These are phyloP conservation scores for Rubroboletus satanas DNA, from an alignment of 768 basidiomycete genomes.

Conservation along the genomic window DNA sequence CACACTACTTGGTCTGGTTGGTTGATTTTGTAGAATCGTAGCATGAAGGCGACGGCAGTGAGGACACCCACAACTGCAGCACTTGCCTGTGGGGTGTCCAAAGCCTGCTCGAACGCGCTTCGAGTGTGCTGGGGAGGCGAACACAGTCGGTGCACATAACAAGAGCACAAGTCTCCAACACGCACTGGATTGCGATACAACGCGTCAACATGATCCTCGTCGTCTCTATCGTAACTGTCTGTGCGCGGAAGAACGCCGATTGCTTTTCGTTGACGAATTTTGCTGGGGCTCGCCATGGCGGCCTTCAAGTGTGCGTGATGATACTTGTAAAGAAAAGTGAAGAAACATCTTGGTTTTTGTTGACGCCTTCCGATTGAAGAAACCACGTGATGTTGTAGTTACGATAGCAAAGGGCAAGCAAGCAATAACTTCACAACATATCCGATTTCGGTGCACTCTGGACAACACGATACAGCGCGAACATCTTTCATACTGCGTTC, in stretches of 20 bases:
- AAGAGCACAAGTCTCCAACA: slow-evolving; percentile 4
- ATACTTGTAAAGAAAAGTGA: slow-evolving; percentile 1
- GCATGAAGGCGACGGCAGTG: slow-evolving; percentile 72
- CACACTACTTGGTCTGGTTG: slow-evolving; percentile 94
- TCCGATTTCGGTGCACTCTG: neutral
- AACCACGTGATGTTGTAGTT: slow-evolving; percentile 21
- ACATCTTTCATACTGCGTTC: neutral
- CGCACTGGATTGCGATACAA: slow-evolving; percentile 49
- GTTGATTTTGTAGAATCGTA: slow-evolving; percentile 93
- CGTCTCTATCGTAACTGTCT: slow-evolving; percentile 35
- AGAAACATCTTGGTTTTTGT: neutral
- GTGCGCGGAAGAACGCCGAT: slow-evolving; percentile 12
- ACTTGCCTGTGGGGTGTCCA: slow-evolving; percentile 65
- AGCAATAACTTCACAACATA: neutral
- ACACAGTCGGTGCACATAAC: slow-evolving; percentile 11
- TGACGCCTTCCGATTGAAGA: neutral
- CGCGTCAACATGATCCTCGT: slow-evolving; percentile 51
- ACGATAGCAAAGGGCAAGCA: neutral
- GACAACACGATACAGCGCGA: neutral
- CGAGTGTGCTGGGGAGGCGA: slow-evolving; percentile 46
- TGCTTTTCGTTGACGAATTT: slow-evolving; percentile 30
- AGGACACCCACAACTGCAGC: slow-evolving; percentile 56
- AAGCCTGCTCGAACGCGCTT: slow-evolving; percentile 54
- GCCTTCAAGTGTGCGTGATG: slow-evolving; percentile 6
- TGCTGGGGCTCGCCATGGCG: slow-evolving; percentile 32